phyloP scores from a whole-genome alignment of 2,329 filamentous ascomycete genomes.

The Arthrobotrys musiformis region DNA sequence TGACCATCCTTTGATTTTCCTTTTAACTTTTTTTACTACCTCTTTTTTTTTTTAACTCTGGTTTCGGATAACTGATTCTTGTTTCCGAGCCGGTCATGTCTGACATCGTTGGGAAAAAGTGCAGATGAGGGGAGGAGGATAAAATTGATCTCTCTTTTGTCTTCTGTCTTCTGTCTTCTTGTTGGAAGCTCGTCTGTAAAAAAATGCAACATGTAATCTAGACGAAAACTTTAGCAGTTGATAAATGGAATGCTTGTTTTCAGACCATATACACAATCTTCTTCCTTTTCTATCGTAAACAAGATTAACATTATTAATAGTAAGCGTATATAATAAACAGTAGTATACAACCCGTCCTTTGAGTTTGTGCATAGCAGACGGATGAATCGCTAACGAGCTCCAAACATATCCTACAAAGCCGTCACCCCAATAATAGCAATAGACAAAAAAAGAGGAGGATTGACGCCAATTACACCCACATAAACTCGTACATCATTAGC shows the following conservation, averaged over 20 bases:
- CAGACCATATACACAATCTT: constrained; percentile 32
- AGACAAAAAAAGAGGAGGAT: neutral
- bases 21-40: constrained; percentile 24
- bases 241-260: constrained; percentile 52
- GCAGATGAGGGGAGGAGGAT: constrained; percentile 5
- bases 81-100: constrained; percentile 45
- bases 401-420: neutral
- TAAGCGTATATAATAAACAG: neutral
- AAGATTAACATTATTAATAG: neutral
- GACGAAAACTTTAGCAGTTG: constrained; percentile 50
- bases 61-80: constrained; percentile 25
- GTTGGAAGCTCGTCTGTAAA: constrained; percentile 12
- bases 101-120: constrained; percentile 49
- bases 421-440: no score
- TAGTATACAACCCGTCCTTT: neutral
- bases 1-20: constrained; percentile 49
- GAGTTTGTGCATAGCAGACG: no score
- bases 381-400: constrained; percentile 5
- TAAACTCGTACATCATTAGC: neutral
- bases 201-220: constrained; percentile 55
- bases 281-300: neutral
- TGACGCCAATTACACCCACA: neutral
- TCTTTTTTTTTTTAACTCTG: no score
- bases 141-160: no score
- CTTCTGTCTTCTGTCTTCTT: neutral